These are phyloP conservation scores for Mrakia hoshinonis DNA, from an alignment of 768 basidiomycete genomes.

Conservation along the genomic window DNA sequence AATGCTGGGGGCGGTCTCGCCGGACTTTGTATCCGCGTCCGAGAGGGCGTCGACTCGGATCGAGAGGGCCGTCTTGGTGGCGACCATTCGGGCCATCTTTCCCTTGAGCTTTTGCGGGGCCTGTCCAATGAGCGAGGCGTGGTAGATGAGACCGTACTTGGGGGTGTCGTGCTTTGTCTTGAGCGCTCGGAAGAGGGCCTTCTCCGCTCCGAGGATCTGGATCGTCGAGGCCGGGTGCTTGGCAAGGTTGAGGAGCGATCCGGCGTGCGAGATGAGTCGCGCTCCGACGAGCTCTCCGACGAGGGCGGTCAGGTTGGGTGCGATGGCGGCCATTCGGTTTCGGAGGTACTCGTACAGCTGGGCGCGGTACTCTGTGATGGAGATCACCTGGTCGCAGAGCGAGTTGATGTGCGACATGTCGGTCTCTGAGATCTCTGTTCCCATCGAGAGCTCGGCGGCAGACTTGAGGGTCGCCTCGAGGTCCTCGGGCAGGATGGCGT, in stretches of 20 bases:
- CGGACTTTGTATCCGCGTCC: slow-evolving; percentile 75
- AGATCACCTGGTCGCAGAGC: slow-evolving; percentile 95
- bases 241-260: slow-evolving; percentile 45
- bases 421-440: slow-evolving; percentile 94
- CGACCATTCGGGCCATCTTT: slow-evolving; percentile 99
- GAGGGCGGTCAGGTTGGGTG: slow-evolving; percentile 84
- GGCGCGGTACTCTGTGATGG: slow-evolving; percentile 85
- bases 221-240: slow-evolving; percentile 48
- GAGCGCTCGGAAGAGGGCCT: slow-evolving; percentile 47
- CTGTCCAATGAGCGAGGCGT: slow-evolving; percentile 93
- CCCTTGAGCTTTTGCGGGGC: slow-evolving; percentile 97
- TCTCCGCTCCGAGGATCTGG: slow-evolving; percentile 48
- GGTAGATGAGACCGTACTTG: slow-evolving; percentile 99
- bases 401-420: slow-evolving; percentile 96
- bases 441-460: slow-evolving; percentile 97
- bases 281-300: slow-evolving; percentile 72
- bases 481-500: slow-evolving; percentile 88
- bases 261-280: slow-evolving; percentile 55
- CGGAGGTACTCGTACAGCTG: slow-evolving; percentile 94
- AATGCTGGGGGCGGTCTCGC: slow-evolving; percentile 67
- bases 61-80: slow-evolving; percentile 93
- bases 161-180: slow-evolving; percentile 49
- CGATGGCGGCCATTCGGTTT: slow-evolving; percentile 96
- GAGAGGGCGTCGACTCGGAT: slow-evolving; percentile 96
- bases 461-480: slow-evolving; percentile 89